Evolutionary conservation across 345 rosid genomes (phyloP).

Genomic region (Acer campestre): DNA sequence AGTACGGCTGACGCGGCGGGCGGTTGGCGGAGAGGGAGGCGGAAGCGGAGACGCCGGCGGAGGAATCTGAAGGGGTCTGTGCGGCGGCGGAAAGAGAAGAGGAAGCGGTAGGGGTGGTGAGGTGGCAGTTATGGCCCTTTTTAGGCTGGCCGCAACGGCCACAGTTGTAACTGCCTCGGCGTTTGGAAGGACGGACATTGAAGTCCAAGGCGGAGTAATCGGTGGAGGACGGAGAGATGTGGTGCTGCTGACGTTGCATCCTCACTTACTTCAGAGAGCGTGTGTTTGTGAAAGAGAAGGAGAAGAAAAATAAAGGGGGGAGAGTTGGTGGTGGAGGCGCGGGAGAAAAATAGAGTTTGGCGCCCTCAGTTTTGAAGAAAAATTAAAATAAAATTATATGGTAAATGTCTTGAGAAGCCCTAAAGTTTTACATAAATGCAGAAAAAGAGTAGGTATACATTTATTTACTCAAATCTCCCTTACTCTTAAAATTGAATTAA

Average conservation of each 20-base stretch:
- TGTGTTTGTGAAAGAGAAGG: conserved; percentile 12
- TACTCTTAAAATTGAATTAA: too few species aligned
- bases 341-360: conserved; percentile 50
- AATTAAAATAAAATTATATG: background rate
- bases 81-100: conserved; percentile 37
- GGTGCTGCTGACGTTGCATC: conserved; percentile 39
- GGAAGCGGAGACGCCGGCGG: conserved; percentile 32
- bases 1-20: conserved; percentile 46
- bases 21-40: conserved; percentile 26
- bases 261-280: background rate
- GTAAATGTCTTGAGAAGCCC: too few species aligned
- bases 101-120: conserved; percentile 29
- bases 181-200: conserved; percentile 41
- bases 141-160: conserved; percentile 98
- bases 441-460: too few species aligned
- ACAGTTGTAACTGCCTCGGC: conserved; percentile 92
- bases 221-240: conserved; percentile 44
- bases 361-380: conserved; percentile 53
- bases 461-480: too few species aligned
- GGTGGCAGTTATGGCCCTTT: conserved; percentile 78
- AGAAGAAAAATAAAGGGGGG: conserved; percentile 21
- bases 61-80: conserved; percentile 33
- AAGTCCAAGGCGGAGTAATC: conserved; percentile 50
- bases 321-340: conserved; percentile 44
- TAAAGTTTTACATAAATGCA: too few species aligned